Percentiles rank a stretch among this genome's conserved stretches.
Conservation (phyloP, 495 filamentous ascomycete species). For the Symbiotaphrina buchneri region DNA sequence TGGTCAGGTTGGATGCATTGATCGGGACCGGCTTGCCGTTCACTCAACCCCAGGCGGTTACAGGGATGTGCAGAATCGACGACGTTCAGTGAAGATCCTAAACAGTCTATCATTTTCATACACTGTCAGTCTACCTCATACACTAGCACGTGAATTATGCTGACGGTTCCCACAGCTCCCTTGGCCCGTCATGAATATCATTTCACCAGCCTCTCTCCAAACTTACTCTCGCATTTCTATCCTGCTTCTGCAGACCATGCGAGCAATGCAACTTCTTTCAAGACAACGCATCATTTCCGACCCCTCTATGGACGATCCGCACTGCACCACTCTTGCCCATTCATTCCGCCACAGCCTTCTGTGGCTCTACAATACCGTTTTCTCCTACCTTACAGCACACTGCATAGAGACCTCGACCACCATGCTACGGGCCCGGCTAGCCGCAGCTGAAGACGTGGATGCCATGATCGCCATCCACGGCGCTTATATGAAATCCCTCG, state of each 20-base stretch:
- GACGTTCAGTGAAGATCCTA: conserved; percentile 17
- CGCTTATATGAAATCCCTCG: conserved; percentile 31
- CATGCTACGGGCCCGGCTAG: conserved; percentile 27
- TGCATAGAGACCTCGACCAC: conserved; percentile 36
- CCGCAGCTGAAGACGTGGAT: conserved; percentile 49
- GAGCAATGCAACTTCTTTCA: conserved; percentile 22
- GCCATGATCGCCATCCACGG: conserved; percentile 54
- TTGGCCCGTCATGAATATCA: conserved; percentile 74
- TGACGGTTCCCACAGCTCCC: conserved; percentile 20
- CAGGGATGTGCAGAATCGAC: conserved; percentile 6
- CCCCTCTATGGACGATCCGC: conserved; percentile 6
- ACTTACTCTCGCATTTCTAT: conserved; percentile 30
- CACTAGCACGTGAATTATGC: conserved; percentile 4
- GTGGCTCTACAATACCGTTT: conserved; percentile 56
- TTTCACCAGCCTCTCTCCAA: conserved; percentile 33
- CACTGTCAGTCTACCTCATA: conserved; percentile 7
- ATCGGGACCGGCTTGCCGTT: conserved; percentile 34
- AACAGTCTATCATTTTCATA: conserved; percentile 8
- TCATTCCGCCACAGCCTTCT: conserved; percentile 48
- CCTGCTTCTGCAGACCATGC: conserved; percentile 1
- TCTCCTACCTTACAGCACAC: conserved; percentile 50
- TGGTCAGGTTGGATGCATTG: conserved; percentile 21
- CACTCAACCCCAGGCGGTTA: conserved; percentile 12
- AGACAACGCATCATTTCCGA: conserved; percentile 23
- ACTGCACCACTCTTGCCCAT: conserved; percentile 26